phyloP scores from a whole-genome alignment of 768 basidiomycete genomes.

The Jaapia argillacea region DNA sequence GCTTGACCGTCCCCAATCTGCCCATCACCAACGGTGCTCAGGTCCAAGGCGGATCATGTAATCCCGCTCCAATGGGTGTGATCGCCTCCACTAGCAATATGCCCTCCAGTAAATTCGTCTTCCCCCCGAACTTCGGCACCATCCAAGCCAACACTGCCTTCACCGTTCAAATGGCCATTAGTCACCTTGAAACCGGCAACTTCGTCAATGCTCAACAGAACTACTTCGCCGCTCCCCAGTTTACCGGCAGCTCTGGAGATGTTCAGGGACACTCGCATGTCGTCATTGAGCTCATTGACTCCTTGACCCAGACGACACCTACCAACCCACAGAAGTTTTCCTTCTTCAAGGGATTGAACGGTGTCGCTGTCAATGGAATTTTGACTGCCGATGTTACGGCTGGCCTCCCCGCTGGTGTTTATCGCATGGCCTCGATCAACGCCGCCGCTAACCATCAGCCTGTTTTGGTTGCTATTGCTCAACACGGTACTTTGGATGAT shows the following conservation, averaged over 20 bases:
- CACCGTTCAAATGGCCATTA: conserved; percentile 38
- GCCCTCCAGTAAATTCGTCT: conserved; percentile 38
- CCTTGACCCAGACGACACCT: conserved; percentile 30
- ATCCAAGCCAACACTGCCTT: conserved; percentile 38
- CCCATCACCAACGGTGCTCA: conserved; percentile 48
- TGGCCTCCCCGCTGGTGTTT: conserved; percentile 21
- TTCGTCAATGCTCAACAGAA: conserved; percentile 46
- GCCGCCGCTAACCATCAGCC: conserved; percentile 30
- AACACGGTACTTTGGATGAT: conserved; percentile 33
- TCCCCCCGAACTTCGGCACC: conserved; percentile 29
- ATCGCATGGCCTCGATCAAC: conserved; percentile 4
- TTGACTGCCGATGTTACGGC: conserved; percentile 19
- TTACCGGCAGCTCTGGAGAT: conserved; percentile 36
- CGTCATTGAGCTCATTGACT: conserved; percentile 37
- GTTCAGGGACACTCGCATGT: conserved; percentile 52
- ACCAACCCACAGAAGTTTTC: conserved; percentile 41
- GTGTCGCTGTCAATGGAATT: conserved; percentile 20
- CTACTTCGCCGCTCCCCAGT: conserved; percentile 50
- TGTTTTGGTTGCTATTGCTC: conserved; percentile 23
- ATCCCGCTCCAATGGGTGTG: conserved; percentile 45
- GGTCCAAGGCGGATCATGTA: conserved; percentile 44
- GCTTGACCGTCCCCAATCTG: conserved; percentile 31
- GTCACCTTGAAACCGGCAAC: conserved; percentile 37
- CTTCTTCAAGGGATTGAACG: conserved; percentile 48
- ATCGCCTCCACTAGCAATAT: conserved; percentile 37